phyloP scores from a whole-genome alignment of 2,329 filamentous ascomycete species.

The Calonectria honghensis region DNA sequence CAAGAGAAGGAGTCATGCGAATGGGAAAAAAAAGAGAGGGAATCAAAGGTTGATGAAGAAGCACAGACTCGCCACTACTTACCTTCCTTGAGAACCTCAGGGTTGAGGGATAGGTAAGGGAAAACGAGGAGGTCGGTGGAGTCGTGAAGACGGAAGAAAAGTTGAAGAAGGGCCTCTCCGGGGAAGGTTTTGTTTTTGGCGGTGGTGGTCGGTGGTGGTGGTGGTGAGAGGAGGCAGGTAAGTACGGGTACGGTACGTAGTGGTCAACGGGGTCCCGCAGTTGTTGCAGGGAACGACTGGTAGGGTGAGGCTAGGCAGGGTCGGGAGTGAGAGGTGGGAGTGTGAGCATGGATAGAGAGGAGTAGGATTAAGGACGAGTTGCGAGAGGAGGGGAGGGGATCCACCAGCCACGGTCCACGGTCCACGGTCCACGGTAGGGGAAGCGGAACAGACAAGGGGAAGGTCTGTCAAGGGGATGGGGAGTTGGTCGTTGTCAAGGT shows the following conservation, averaged over 20 bases:
- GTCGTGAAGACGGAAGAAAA: conserved; percentile 60
- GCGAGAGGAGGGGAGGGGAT: conserved; percentile 23
- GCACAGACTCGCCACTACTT: conserved; percentile 44
- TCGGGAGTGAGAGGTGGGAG: conserved; percentile 43
- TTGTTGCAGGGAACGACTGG: conserved; percentile 52
- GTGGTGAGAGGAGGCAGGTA: conserved; percentile 58
- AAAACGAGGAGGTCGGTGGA: conserved; percentile 60
- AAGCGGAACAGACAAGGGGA: conserved; percentile 36
- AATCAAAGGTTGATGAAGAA: conserved; percentile 58
- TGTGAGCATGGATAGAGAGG: conserved; percentile 35
- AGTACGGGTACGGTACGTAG: conserved; percentile 56
- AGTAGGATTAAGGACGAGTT: conserved; percentile 40
- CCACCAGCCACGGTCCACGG: conserved; percentile 35
- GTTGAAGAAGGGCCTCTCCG: conserved; percentile 53
- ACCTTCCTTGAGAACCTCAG: conserved; percentile 48
- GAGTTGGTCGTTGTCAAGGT: conserved; percentile 26
- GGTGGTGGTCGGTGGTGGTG: conserved; percentile 54
- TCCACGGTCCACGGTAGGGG: conserved; percentile 29
- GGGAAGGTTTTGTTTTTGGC: conserved; percentile 60
- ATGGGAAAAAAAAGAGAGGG: conserved; percentile 52
- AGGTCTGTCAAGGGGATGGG: conserved; percentile 25
- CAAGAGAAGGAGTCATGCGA: conserved; percentile 39
- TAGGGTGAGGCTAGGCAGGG: conserved; percentile 51
- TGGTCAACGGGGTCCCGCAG: conserved; percentile 47
- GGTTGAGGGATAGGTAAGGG: conserved; percentile 54